phyloP scores from a whole-genome alignment of 2,329 filamentous ascomycete genomes.

The Penicillium sp. region DNA sequence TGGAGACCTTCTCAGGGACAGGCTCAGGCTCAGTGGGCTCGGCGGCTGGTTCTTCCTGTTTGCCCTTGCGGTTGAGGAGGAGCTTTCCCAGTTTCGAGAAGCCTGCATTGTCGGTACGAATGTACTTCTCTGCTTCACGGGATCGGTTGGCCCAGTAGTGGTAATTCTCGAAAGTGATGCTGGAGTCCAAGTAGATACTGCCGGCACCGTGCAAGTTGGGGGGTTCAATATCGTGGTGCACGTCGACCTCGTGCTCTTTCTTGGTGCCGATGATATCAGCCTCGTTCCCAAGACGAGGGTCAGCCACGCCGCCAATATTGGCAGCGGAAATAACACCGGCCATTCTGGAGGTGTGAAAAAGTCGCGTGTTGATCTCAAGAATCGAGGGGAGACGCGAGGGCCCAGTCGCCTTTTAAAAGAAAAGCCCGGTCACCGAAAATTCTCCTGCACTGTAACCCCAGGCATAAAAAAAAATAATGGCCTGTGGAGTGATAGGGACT shows the following conservation, averaged over 20 bases:
- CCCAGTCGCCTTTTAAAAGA: not conserved
- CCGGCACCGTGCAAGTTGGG: not conserved
- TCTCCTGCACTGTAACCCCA: not conserved
- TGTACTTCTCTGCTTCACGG: constrained; percentile 31
- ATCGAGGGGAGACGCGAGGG: not conserved
- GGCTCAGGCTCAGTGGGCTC: not conserved
- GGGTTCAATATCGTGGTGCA: constrained; percentile 2
- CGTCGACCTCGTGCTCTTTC: constrained; percentile 15
- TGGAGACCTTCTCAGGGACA: not conserved
- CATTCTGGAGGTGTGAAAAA: constrained; percentile 4
- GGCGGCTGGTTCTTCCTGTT: not conserved
- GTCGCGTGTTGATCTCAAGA: not conserved
- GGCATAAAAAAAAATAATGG: not conserved
- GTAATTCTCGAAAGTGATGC: constrained; percentile 39
- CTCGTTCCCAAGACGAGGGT: constrained; percentile 19
- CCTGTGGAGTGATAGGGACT: not conserved
- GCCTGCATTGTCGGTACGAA: constrained; percentile 17
- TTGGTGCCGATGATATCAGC: constrained; percentile 18
- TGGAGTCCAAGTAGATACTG: constrained; percentile 23
- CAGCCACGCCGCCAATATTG: constrained; percentile 8
- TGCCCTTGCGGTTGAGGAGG: not conserved
- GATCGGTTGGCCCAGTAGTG: constrained; percentile 37
- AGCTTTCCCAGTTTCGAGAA: not conserved
- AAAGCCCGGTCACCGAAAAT: not conserved
- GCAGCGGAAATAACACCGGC: constrained; percentile 11